These are phyloP conservation scores for Yamadazyma laniorum DNA, from an alignment of 805 yeast species.

Conservation along the genomic window DNA sequence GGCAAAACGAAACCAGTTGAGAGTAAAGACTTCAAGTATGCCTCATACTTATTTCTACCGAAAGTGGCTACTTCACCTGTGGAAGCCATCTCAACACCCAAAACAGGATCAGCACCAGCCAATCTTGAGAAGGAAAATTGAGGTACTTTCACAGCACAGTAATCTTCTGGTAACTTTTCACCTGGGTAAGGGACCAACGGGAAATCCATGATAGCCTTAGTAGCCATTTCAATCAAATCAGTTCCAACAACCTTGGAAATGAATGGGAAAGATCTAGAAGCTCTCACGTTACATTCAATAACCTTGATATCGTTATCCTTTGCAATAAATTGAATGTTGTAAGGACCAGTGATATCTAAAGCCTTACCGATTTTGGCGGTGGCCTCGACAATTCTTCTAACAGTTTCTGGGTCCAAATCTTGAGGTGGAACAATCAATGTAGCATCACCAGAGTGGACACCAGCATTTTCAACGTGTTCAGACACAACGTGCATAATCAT, in stretches of 20 bases:
- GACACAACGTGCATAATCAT: slow-evolving; percentile 93
- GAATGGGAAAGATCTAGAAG: slow-evolving; percentile 98
- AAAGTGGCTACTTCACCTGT: slow-evolving; percentile 98
- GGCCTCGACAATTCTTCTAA: slow-evolving; percentile 85
- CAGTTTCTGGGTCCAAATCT: slow-evolving; percentile 82
- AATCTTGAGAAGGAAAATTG: slow-evolving; percentile 97
- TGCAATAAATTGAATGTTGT: slow-evolving; percentile 92
- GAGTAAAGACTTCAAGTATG: slow-evolving; percentile 88
- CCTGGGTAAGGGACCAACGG: slow-evolving; percentile 90
- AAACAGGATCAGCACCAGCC: slow-evolving; percentile 98
- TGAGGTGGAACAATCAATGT: slow-evolving; percentile 94
- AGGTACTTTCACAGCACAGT: slow-evolving; percentile 84
- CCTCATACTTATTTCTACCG: slow-evolving; percentile 95
- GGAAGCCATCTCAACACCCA: slow-evolving; percentile 99
- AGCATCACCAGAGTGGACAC: slow-evolving; percentile 99
- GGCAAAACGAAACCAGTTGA: slow-evolving; percentile 96
- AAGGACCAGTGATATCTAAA: slow-evolving; percentile 96
- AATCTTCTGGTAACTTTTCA: slow-evolving; percentile 84
- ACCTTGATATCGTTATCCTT: slow-evolving; percentile 74
- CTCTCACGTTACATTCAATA: slow-evolving; percentile 97
- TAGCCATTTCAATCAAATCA: slow-evolving; percentile 93
- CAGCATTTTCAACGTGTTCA: slow-evolving; percentile 98
- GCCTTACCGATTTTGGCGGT: slow-evolving; percentile 93
- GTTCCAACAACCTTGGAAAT: slow-evolving; percentile 95
- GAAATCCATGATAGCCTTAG: slow-evolving; percentile 79